Percentiles rank a stretch among this genome's conserved stretches.
phyloP scores from a whole-genome alignment of 2,329 filamentous ascomycete genomes.

The Neofusicoccum sp. region DNA sequence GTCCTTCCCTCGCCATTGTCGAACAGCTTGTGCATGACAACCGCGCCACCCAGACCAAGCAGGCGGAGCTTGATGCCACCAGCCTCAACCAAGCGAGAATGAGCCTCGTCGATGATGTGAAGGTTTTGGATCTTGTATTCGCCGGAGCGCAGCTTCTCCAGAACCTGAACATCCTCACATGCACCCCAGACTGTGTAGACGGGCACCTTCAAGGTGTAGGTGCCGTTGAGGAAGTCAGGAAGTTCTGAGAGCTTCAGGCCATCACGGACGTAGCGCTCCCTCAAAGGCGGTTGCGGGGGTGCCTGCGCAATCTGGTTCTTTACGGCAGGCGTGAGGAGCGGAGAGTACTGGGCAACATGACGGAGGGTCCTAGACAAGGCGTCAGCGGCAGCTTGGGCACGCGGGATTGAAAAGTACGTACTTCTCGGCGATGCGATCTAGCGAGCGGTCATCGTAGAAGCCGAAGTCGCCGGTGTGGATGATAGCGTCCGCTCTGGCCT shows the following conservation, averaged over 20 bases:
- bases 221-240: constrained; percentile 80
- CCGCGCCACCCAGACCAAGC: constrained; percentile 88
- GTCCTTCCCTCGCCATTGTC: constrained; percentile 97
- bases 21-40: constrained; percentile 99
- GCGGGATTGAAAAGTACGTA: constrained; percentile 47
- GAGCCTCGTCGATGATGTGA: constrained; percentile 97
- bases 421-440: constrained; percentile 98
- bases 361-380: constrained; percentile 72
- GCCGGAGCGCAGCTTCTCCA: constrained; percentile 95
- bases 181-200: constrained; percentile 99
- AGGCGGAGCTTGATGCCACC: constrained; percentile 94
- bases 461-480: constrained; percentile 99
- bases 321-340: constrained; percentile 76
- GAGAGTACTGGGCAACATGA: constrained; percentile 98
- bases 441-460: constrained; percentile 94
- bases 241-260: constrained; percentile 92
- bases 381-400: constrained; percentile 22
- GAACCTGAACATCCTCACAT: constrained; percentile 93
- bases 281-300: constrained; percentile 69
- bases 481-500: constrained; percentile 93
- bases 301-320: constrained; percentile 66
- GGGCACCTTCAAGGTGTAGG: constrained; percentile 87
- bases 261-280: constrained; percentile 75
- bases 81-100: constrained; percentile 89
- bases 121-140: constrained; percentile 98